Conservation (phyloP, 768 basidiomycete genomes). For the Termitomyces sp. region DNA sequence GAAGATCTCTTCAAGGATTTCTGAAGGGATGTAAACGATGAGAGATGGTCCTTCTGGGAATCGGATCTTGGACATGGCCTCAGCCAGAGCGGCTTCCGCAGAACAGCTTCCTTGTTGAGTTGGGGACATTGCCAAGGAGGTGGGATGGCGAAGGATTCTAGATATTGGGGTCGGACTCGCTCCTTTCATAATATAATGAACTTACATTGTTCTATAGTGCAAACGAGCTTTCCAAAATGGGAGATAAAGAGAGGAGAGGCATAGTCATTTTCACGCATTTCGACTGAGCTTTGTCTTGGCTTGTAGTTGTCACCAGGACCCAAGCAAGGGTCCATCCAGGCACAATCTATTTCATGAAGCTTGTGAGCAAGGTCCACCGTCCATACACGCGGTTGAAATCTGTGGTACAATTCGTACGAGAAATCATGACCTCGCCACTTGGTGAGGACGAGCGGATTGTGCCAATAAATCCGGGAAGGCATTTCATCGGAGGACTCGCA, state of each 20-base stretch:
- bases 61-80: constrained; percentile 1
- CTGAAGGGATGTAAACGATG: constrained; percentile 2
- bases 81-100: background rate
- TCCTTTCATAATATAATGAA: background rate
- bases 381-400: too few relatives aligned
- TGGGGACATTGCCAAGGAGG: background rate
- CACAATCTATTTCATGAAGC: background rate
- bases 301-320: background rate
- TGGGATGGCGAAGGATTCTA: background rate
- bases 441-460: background rate
- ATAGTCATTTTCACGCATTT: background rate
- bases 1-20: constrained; percentile 7
- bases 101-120: background rate
- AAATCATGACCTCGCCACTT: background rate
- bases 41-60: constrained; percentile 1
- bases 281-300: background rate
- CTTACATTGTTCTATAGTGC: background rate
- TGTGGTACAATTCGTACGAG: background rate
- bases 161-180: background rate
- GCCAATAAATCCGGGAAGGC: background rate
- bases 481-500: too few relatives aligned
- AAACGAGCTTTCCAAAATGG: background rate
- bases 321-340: background rate
- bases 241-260: background rate
- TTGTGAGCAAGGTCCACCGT: background rate